phyloP scores from a whole-genome alignment of 805 yeast species.

The Candida chauliodis region DNA sequence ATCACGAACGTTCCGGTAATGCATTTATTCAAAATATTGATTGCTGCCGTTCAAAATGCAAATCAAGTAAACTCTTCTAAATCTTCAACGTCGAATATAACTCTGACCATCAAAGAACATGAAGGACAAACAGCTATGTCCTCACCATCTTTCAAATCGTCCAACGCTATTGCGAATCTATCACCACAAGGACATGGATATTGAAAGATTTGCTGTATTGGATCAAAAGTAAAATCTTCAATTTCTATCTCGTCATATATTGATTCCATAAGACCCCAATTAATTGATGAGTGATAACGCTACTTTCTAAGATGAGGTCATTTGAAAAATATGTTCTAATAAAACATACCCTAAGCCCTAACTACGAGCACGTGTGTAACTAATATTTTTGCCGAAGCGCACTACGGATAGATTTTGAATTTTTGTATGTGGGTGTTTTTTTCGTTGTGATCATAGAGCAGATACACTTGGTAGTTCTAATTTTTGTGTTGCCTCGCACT shows the following conservation, averaged over 20 bases:
- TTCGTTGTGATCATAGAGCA: too few relatives aligned
- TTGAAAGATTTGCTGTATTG: slow-evolving; percentile 74
- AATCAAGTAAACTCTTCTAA: slow-evolving; percentile 34
- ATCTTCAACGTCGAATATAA: slow-evolving; percentile 74
- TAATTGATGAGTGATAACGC: not conserved
- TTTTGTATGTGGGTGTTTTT: too few relatives aligned
- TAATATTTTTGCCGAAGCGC: not conserved
- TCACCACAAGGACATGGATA: slow-evolving; percentile 99
- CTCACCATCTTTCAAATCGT: slow-evolving; percentile 86
- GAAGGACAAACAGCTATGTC: slow-evolving; percentile 96
- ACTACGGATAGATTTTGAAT: not conserved
- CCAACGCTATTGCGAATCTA: slow-evolving; percentile 78
- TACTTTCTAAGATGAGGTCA: not conserved
- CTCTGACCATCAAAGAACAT: slow-evolving; percentile 89
- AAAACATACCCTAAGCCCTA: slow-evolving; percentile 1
- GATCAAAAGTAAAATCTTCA: slow-evolving; percentile 92
- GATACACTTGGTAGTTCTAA: slow-evolving; percentile 3
- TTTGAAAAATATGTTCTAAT: too few relatives aligned
- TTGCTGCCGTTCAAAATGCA: too few relatives aligned
- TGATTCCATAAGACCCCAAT: slow-evolving; percentile 42
- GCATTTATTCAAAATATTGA: too few relatives aligned
- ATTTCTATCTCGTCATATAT: slow-evolving; percentile 94
- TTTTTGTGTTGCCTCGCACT: not conserved
- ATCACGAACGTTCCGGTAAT: too few relatives aligned
- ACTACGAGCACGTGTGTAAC: not conserved